These are phyloP conservation scores for Pyricularia sp. DNA, from an alignment of 2,329 filamentous ascomycete genomes.

Conservation along the genomic window DNA sequence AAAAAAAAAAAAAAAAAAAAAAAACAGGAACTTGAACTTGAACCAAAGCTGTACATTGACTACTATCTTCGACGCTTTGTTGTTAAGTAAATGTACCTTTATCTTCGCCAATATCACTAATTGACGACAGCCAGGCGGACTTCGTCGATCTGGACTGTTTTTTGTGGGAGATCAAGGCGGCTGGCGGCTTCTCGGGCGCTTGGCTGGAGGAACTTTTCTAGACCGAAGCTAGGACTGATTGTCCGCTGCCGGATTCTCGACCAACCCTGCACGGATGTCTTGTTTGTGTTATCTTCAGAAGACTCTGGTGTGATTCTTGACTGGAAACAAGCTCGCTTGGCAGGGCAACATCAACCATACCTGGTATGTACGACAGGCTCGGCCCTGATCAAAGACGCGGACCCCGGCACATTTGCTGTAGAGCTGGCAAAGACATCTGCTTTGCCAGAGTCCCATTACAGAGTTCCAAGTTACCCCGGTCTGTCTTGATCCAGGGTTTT, in stretches of 20 bases:
- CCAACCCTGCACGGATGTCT: background rate
- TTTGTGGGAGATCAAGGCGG: background rate
- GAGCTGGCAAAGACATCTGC: background rate
- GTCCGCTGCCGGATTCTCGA: background rate
- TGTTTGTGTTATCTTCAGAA: background rate
- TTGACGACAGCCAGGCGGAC: background rate
- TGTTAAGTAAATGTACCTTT: background rate
- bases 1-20: no score
- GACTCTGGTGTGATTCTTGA: background rate
- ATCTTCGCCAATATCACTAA: background rate
- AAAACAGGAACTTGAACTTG: no score
- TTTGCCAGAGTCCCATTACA: background rate
- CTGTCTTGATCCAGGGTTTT: no score
- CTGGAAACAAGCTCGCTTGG: background rate
- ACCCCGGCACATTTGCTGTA: background rate
- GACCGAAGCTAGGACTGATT: background rate
- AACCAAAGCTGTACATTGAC: background rate
- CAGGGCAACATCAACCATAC: background rate
- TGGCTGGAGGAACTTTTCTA: background rate
- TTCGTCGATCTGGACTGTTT: background rate
- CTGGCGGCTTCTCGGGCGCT: background rate
- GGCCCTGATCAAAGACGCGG: background rate
- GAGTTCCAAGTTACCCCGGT: no score
- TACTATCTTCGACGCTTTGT: background rate
- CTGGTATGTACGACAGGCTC: background rate